These are phyloP conservation scores for Trichoderma erinaceum DNA, from an alignment of 495 filamentous ascomycete genomes.

Conservation along the genomic window DNA sequence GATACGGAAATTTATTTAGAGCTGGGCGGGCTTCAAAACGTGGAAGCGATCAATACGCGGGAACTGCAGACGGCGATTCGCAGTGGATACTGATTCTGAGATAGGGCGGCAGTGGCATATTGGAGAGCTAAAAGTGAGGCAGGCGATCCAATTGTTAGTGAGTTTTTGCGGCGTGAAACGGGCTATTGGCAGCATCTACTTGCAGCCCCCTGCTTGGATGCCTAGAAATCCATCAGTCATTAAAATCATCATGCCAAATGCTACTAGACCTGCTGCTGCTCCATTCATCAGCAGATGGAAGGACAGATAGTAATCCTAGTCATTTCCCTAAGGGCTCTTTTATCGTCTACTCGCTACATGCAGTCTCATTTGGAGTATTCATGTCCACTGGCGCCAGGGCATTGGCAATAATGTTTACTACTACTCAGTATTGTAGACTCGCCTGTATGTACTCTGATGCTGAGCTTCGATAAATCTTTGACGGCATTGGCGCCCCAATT, in stretches of 20 bases:
- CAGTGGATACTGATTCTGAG: background rate
- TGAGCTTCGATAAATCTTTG: no score
- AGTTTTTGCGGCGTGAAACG: background rate
- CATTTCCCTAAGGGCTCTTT: no score
- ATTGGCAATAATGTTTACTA: no score
- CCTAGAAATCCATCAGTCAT: background rate
- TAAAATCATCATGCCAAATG: no score
- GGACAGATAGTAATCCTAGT: no score
- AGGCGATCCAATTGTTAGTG: background rate
- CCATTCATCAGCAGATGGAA: no score
- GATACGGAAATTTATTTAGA: background rate
- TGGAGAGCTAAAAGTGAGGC: background rate
- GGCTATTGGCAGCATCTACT: background rate
- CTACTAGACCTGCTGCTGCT: no score
- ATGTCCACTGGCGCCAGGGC: no score
- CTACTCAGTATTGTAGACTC: no score
- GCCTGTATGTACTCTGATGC: no score
- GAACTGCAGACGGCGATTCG: background rate
- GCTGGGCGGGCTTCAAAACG: background rate
- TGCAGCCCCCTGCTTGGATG: background rate
- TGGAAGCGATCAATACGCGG: slow-evolving; percentile 5
- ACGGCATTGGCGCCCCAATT: background rate
- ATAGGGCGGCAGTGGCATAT: background rate
- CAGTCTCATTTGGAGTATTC: no score
- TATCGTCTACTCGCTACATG: no score